Evolutionary conservation across 352 stramenopile genomes (phyloP).

Genomic region (Phytophthora citricola): DNA sequence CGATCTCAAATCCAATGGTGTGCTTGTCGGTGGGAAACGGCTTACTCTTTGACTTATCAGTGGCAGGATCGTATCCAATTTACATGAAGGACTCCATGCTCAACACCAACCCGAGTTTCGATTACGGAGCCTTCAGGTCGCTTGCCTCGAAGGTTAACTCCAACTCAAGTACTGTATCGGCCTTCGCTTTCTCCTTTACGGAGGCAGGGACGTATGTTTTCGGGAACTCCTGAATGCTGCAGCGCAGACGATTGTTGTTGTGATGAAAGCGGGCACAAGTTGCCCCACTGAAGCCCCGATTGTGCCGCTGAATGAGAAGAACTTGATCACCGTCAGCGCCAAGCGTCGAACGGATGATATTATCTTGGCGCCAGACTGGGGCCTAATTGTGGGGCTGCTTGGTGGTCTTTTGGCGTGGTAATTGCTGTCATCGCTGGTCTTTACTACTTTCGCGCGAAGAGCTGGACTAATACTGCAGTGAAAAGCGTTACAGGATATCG

Average conservation of each 20-base stretch:
- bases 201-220: slow-evolving; percentile 91
- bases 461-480: slow-evolving; percentile 61
- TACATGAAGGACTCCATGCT: slow-evolving; percentile 96
- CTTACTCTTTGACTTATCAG: slow-evolving; percentile 91
- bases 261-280: slow-evolving; percentile 77
- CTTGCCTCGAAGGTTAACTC: slow-evolving; percentile 69
- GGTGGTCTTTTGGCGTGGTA: slow-evolving; percentile 79
- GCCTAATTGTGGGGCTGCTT: slow-evolving; percentile 79
- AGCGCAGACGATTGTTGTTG: slow-evolving; percentile 80
- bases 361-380: slow-evolving; percentile 91
- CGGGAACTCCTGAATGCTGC: slow-evolving; percentile 75
- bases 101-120: slow-evolving; percentile 94
- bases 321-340: slow-evolving; percentile 85
- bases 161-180: slow-evolving; percentile 63
- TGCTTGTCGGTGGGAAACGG: slow-evolving; percentile 84
- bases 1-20: slow-evolving; percentile 88
- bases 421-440: slow-evolving; percentile 74
- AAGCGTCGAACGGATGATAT: slow-evolving; percentile 81
- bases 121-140: slow-evolving; percentile 88
- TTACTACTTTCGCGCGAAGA: slow-evolving; percentile 88
- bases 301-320: slow-evolving; percentile 85
- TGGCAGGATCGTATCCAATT: slow-evolving; percentile 82
- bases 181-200: slow-evolving; percentile 91
- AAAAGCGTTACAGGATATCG: slow-evolving; percentile 52
- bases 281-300: slow-evolving; percentile 87